A percentile compares a stretch with the other conserved stretches of the same genome.
Conservation (phyloP, 2,329 filamentous ascomycete species). For the Orbilia javanica region DNA sequence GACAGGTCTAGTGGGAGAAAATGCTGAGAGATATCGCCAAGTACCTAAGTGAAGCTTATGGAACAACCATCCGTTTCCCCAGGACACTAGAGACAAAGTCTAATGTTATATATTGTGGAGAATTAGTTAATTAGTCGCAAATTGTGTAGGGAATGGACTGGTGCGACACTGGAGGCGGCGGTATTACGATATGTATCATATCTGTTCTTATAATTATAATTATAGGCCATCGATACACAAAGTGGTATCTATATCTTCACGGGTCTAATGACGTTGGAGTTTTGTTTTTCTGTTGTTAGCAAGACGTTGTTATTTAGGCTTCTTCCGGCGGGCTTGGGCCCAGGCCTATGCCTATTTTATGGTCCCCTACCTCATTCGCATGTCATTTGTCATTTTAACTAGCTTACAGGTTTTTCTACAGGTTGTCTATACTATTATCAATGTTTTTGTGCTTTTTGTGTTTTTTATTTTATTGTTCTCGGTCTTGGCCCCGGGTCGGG, state of each 20-base stretch:
- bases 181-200: neutral
- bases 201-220: too few relatives aligned
- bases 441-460: too few relatives aligned
- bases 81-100: neutral
- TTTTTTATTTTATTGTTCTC: too few relatives aligned
- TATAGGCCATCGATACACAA: neutral
- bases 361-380: neutral
- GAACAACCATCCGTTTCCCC: constrained; percentile 4
- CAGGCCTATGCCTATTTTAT: neutral
- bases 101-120: neutral
- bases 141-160: neutral
- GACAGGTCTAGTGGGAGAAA: neutral
- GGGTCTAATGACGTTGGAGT: constrained; percentile 1
- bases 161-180: neutral
- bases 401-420: neutral
- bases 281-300: neutral
- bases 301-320: constrained; percentile 2
- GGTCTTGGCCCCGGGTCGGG: constrained; percentile 23
- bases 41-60: constrained; percentile 10
- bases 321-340: neutral
- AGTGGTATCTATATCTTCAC: neutral
- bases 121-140: constrained; percentile 6
- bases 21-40: neutral
- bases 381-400: neutral
- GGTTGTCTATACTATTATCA: too few relatives aligned